Percentiles rank a stretch among this genome's conserved stretches.
Evolutionary conservation across 202 grass and related monocot genomes (phyloP).

Genomic region (Carex arenaria): DNA sequence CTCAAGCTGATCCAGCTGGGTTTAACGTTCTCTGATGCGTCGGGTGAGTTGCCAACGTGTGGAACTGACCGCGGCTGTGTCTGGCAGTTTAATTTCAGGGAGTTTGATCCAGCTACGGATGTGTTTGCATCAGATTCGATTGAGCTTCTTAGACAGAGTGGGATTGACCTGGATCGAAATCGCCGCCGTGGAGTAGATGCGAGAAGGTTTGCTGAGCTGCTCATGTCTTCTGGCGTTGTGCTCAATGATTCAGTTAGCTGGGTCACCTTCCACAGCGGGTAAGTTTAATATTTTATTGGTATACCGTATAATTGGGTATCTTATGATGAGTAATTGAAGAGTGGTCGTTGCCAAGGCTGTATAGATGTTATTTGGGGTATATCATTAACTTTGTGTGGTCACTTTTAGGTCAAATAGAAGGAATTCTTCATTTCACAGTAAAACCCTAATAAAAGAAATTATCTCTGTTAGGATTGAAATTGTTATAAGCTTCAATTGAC

Average conservation of each 20-base stretch:
- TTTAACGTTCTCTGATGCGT: constrained; percentile 63
- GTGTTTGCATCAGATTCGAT: constrained; percentile 85
- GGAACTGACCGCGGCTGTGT: constrained; percentile 61
- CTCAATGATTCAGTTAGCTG: constrained; percentile 83
- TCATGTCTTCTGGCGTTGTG: constrained; percentile 93
- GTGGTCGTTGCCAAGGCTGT: background rate
- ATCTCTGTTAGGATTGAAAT: background rate
- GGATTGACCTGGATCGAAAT: constrained; percentile 79
- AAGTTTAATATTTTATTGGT: background rate
- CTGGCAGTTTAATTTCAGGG: constrained; percentile 98
- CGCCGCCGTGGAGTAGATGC: constrained; percentile 66
- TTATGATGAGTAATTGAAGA: background rate
- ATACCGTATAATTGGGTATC: background rate
- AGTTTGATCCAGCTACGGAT: constrained; percentile 71
- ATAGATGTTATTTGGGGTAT: background rate
- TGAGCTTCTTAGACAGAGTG: constrained; percentile 79
- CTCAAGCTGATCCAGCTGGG: constrained; percentile 96
- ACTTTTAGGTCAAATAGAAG: background rate
- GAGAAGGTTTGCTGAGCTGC: constrained; percentile 62
- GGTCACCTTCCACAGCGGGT: constrained; percentile 88
- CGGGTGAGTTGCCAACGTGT: constrained; percentile 59
- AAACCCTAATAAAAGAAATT: background rate
- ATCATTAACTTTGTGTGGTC: background rate
- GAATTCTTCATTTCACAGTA: background rate
- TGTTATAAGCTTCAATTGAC: background rate